Percentiles rank a stretch among this genome's conserved stretches.
phyloP scores from a whole-genome alignment of 345 rosid genomes.

The Syzygium jambos region DNA sequence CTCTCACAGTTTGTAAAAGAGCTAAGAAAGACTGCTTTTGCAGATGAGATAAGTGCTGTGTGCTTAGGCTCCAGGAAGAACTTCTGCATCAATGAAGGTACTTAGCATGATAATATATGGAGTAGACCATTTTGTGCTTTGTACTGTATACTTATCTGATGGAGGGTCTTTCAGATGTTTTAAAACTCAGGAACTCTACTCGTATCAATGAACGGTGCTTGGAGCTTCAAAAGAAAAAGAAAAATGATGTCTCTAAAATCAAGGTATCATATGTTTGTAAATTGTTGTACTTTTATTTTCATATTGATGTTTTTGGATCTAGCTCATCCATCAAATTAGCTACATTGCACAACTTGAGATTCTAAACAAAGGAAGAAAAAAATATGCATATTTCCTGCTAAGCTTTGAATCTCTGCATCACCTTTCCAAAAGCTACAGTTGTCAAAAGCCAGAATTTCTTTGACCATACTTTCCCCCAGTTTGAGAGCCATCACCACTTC shows the following conservation, averaged over 20 bases:
- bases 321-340: neutral
- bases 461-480: neutral
- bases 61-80: conserved; percentile 83
- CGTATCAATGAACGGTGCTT: conserved; percentile 78
- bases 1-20: conserved; percentile 84
- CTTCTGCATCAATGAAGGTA: conserved; percentile 84
- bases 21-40: conserved; percentile 64
- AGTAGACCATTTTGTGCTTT: neutral
- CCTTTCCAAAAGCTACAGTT: neutral
- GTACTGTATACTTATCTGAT: neutral
- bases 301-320: neutral
- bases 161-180: conserved; percentile 41
- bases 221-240: conserved; percentile 74
- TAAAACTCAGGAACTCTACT: conserved; percentile 49
- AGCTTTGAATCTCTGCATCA: neutral
- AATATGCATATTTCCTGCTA: neutral
- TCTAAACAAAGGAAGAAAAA: neutral
- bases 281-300: neutral
- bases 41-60: conserved; percentile 39
- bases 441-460: neutral
- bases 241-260: conserved; percentile 42
- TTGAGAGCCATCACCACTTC: neutral
- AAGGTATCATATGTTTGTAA: conserved; percentile 35
- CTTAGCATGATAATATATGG: neutral
- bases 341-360: neutral